phyloP scores from a whole-genome alignment of 2,329 filamentous ascomycete genomes.

The Fusarium redolens region DNA sequence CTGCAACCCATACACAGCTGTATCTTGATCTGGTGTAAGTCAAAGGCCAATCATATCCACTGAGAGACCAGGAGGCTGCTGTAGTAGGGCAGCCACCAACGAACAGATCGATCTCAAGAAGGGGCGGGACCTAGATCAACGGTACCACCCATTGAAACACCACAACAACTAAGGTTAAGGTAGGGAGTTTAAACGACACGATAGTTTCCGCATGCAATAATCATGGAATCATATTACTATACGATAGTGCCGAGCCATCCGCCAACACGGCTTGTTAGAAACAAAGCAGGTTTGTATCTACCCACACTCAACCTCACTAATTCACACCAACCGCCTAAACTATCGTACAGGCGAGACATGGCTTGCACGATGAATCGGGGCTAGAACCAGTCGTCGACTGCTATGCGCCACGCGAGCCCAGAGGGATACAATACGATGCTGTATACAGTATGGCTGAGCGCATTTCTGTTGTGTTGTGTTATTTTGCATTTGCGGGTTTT shows the following conservation, averaged over 20 bases:
- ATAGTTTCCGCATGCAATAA: constrained; percentile 35
- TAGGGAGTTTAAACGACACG: not conserved
- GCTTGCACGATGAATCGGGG: constrained; percentile 39
- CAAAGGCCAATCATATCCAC: constrained; percentile 28
- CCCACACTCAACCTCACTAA: not conserved
- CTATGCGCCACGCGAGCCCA: constrained; percentile 30
- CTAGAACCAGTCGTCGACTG: constrained; percentile 25
- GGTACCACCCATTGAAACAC: constrained; percentile 19
- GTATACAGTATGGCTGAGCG: constrained; percentile 19
- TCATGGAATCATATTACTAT: constrained; percentile 4
- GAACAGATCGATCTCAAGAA: constrained; percentile 32
- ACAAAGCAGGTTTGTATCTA: constrained; percentile 17
- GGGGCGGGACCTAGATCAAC: constrained; percentile 28
- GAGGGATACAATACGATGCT: constrained; percentile 8
- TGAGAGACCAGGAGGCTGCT: constrained; percentile 21
- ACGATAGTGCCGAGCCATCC: constrained; percentile 30
- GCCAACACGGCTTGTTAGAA: constrained; percentile 2
- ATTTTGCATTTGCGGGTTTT: constrained; percentile 22
- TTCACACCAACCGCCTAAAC: constrained; percentile 10
- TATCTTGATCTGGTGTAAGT: constrained; percentile 28
- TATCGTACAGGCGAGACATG: constrained; percentile 38
- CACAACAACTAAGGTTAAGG: constrained; percentile 10
- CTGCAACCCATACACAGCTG: constrained; percentile 15
- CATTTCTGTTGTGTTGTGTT: not conserved
- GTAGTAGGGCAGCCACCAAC: constrained; percentile 33